Evolutionary conservation across 176 grass and related monocot genomes (phyloP), one percentile per base, ranked within the genome.

Genomic region (Oryza meyeriana): DNA sequence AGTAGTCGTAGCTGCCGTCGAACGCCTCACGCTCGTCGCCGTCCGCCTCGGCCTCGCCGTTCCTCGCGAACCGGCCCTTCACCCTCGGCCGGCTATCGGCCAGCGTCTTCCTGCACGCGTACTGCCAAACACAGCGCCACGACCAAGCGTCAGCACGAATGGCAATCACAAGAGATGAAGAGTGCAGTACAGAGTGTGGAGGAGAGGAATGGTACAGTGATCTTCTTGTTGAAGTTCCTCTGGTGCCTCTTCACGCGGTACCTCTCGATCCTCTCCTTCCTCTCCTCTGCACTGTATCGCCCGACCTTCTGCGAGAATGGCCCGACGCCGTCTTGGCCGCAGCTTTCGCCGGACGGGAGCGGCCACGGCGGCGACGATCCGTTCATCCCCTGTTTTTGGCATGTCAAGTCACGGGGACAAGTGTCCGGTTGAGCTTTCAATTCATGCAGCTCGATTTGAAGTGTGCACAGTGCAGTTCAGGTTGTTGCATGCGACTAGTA

Each of bases 71-170:
- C 59, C 95, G 76, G 16, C 95, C 95, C 77, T 91, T 92, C 68
- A 97, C 95, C 80, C 95, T 76, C 61, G 92, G 95, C 32, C 95
- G 79, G 82, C 95, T 94, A 48, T 97, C 92, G 6, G 95, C 95
- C 70, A 97, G 77, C 61, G 92, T 94, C 90, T 98, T 98, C 85
- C 95, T 89, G 87, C 95, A 98, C 75, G 90, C 92, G 74, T 97
- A 97, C 94, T 97, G 78, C 0, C 12, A 4, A 27, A 31, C 72
- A 48, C 31, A 69, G 64, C 25, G 61, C 16, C 39, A 42, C 18
- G 72, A 17, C 0, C 20, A 11, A 13, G 61, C 16, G 39, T 70
- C 8, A 47, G n/a, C 26, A 66, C 20, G 33, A 72, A 6, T 22
- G 24, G 28, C 22, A 17, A 50, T 50, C 16, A 4, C 47, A 17